A percentile compares a stretch with the other conserved stretches of the same genome.
Evolutionary conservation across 2,329 filamentous ascomycete genomes (phyloP).

Genomic region (Pseudophaeomoniella oleicola): DNA sequence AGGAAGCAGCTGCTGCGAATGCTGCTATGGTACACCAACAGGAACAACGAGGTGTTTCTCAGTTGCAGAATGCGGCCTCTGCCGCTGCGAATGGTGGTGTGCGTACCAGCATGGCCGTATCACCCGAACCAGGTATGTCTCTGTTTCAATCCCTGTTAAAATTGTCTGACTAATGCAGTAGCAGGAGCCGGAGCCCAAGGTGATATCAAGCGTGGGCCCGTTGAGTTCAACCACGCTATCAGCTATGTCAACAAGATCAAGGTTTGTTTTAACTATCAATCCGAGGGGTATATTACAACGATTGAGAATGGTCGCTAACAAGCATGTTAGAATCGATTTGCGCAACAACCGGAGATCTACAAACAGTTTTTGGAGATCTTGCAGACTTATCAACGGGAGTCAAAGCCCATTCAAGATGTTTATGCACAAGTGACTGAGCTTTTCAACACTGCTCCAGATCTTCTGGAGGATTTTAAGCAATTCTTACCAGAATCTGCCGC

Average conservation of each 20-base stretch:
- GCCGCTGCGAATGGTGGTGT: conserved; percentile 37
- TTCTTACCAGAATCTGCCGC: conserved; percentile 85
- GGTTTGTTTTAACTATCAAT: conserved; percentile 27
- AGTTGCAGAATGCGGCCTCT: conserved; percentile 50
- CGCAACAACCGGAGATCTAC: conserved; percentile 93
- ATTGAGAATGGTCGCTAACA: conserved; percentile 2
- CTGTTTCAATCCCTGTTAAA: no score
- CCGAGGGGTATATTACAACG: neutral
- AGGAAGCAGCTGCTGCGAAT: conserved; percentile 30
- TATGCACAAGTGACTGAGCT: conserved; percentile 92
- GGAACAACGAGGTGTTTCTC: conserved; percentile 51
- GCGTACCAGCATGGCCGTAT: conserved; percentile 27
- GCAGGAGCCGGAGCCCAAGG: conserved; percentile 39
- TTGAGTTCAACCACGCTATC: conserved; percentile 98
- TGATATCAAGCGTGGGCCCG: conserved; percentile 67
- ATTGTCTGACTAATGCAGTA: conserved; percentile 19
- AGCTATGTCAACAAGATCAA: conserved; percentile 99
- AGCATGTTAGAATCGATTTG: conserved; percentile 68
- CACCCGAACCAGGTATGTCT: conserved; percentile 21
- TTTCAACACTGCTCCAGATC: conserved; percentile 84
- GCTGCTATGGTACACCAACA: conserved; percentile 41
- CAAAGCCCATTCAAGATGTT: conserved; percentile 95
- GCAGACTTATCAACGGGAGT: conserved; percentile 94
- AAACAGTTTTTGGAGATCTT: conserved; percentile 98
- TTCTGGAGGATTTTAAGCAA: conserved; percentile 96